Evolutionary conservation across 2,329 filamentous ascomycete genomes (phyloP), one percentile per base, ranked within the genome.

Genomic region (Dryadomyces quercivorus): DNA sequence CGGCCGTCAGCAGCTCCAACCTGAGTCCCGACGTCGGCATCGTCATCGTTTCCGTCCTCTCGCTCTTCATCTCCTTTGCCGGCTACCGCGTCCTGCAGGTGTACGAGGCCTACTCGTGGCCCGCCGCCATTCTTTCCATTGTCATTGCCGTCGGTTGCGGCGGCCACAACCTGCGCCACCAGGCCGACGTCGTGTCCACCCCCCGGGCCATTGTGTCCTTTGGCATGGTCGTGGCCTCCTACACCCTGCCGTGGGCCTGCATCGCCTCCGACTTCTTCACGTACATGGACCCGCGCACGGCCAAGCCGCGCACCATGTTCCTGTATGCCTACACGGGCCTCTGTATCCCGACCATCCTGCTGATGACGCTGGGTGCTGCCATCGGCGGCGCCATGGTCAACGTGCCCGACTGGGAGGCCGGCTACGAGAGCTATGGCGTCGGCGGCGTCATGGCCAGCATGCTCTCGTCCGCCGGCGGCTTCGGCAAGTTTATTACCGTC

Each of bases 341-440:
- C 2, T 65, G 72, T 8, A 59, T 77, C 5, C 80, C 80, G 0
- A 78, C 78, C 0, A 70, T 81, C 42, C 70, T 78, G 0, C 72
- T 85, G 50, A 83, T 85, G 79, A 72, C 71, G 0, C 73, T 85
- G 0, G 82, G 82, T 7, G 78, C 81, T 9, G 81, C 81, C 18
- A 81, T 85, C 48, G 80, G 75, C 18, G 80, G 79, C 6, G 80
- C 80, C 31, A 71, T 80, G 1, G 69, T 74, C 21, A 78, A 75
- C 58, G 69, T 77, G 1, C 72, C 76, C 0, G 65, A 66, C 3
- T 84, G 80, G 80, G 60, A 70, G n/a, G 69, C 66, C 2, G 78
- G 71, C 2, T 81, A 82, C 61, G 68, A 75, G 2, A 59, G 65
- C 49, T 77, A 74, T 42, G 72, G 74, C 5, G 76, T 80, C 0